Evolutionary conservation across 345 rosid species (phyloP).

Genomic region (Noccaea bulbosa): DNA sequence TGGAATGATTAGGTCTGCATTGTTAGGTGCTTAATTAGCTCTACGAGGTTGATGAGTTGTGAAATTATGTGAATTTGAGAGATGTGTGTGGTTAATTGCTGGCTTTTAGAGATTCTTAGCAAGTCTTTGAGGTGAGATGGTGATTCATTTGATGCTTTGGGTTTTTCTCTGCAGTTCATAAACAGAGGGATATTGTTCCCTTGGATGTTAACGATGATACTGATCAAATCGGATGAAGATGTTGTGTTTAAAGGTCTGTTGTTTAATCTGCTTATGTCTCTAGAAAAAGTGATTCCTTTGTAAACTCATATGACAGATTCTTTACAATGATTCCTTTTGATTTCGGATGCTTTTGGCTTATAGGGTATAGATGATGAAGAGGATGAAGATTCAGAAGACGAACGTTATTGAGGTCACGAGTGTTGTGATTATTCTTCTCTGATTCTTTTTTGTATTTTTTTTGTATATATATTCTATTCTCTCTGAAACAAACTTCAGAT

Average conservation of each 20-base stretch:
- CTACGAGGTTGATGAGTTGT: not conserved
- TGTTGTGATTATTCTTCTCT: constrained; percentile 1
- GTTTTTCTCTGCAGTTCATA: constrained; percentile 64
- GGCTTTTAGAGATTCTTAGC: not conserved
- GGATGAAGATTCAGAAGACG: constrained; percentile 48
- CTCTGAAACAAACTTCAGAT: not conserved
- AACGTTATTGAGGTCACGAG: constrained; percentile 60
- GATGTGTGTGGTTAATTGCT: constrained; percentile 7
- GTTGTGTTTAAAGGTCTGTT: constrained; percentile 61
- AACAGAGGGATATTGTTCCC: constrained; percentile 80
- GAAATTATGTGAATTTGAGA: not conserved
- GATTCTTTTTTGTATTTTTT: not conserved
- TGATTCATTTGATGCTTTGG: not conserved
- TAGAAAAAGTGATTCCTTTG: not conserved
- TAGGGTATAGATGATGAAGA: constrained; percentile 41
- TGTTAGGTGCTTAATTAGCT: constrained; percentile 5
- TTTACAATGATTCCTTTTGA: not conserved
- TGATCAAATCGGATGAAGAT: constrained; percentile 72
- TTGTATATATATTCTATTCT: constrained; percentile 8
- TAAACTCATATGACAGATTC: not conserved
- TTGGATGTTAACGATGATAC: constrained; percentile 61
- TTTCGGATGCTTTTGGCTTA: constrained; percentile 20
- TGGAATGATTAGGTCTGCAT: constrained; percentile 5
- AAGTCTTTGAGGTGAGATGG: not conserved
- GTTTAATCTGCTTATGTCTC: not conserved